These are phyloP conservation scores for Tylopilus sp. DNA, from an alignment of 1,284 basidiomycete genomes.

Conservation along the genomic window DNA sequence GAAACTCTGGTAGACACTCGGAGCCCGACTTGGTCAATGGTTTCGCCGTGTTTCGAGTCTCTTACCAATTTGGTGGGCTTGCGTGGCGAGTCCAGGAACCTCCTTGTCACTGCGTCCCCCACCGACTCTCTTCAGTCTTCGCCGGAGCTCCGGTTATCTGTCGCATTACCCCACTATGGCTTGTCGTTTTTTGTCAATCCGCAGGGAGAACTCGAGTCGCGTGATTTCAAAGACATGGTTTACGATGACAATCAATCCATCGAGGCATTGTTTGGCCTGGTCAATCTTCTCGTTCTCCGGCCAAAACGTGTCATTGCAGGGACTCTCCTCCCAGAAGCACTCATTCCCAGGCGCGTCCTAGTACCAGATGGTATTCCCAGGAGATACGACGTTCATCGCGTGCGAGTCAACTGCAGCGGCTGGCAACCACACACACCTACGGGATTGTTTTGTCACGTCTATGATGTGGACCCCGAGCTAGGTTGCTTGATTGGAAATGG, in stretches of 20 bases:
- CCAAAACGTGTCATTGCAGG: neutral
- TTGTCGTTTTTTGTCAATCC: conserved; percentile 38
- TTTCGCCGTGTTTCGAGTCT: conserved; percentile 35
- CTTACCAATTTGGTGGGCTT: conserved; percentile 39
- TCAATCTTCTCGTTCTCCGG: conserved; percentile 51
- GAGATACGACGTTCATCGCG: neutral
- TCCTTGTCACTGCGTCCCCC: conserved; percentile 17
- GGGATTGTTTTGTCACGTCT: conserved; percentile 35
- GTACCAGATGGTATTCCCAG: conserved; percentile 8
- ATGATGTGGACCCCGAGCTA: conserved; percentile 51
- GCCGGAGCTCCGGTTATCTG: conserved; percentile 30
- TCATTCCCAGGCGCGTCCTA: neutral
- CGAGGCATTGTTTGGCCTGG: conserved; percentile 39
- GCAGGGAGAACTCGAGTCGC: conserved; percentile 21
- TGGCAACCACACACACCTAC: too few relatives aligned
- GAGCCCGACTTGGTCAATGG: conserved; percentile 41
- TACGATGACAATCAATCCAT: conserved; percentile 30
- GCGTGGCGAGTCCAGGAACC: too few relatives aligned
- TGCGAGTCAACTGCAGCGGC: too few relatives aligned
- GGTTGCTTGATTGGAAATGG: conserved; percentile 47
- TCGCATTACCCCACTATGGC: conserved; percentile 49
- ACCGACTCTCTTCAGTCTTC: too few relatives aligned
- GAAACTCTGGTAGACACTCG: conserved; percentile 37
- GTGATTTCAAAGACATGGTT: conserved; percentile 19
- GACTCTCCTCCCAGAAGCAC: neutral